Evolutionary conservation across 2,329 filamentous ascomycete species (phyloP), one percentile per base, ranked within the genome.

Genomic region (Ramichloridium luteum): DNA sequence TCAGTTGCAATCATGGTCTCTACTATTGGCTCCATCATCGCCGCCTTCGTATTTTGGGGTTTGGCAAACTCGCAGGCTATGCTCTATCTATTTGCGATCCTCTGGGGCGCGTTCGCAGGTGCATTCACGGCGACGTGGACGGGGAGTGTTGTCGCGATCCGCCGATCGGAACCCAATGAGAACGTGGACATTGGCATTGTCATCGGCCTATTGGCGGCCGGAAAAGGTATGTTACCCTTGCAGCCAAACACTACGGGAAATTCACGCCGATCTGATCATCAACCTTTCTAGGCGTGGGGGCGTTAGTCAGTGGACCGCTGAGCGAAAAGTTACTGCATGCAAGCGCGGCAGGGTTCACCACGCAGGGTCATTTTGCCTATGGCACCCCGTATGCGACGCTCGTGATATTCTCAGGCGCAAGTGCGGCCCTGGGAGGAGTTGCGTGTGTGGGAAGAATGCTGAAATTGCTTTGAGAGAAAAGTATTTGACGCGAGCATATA

Each of bases 171-270:
- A 16, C 26, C 28, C 5, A 32, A 37, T 13, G 37, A 43, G 1
- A 39, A 35, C 4, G 51, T 58, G 0, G 66, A 70, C 26, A 51
- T 61, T 3, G 60, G 63, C 0, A 60, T 70, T 39, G 55, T 68
- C 1, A 65, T 70, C 35, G 60, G 58, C 0, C 55, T 62, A 10
- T 50, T 70, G 32, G 58, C 59, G 6, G 60, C 60, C 6, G 66
- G 66, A 0, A 62, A 65, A 27, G 68, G 67, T 0, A 56, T 70
- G 13, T n/a, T n/a, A n/a, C n/a, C n/a, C n/a, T n/a, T n/a, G n/a
- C n/a, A n/a, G n/a, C n/a, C n/a, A n/a, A n/a, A n/a, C n/a, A n/a
- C n/a, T n/a, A n/a, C n/a, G n/a, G n/a, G n/a, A n/a, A n/a, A n/a
- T n/a, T n/a, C n/a, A n/a, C n/a, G n/a, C n/a, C n/a, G n/a, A n/a